phyloP scores from a whole-genome alignment of 257 asterid species.

The Penstemon newberryi region DNA sequence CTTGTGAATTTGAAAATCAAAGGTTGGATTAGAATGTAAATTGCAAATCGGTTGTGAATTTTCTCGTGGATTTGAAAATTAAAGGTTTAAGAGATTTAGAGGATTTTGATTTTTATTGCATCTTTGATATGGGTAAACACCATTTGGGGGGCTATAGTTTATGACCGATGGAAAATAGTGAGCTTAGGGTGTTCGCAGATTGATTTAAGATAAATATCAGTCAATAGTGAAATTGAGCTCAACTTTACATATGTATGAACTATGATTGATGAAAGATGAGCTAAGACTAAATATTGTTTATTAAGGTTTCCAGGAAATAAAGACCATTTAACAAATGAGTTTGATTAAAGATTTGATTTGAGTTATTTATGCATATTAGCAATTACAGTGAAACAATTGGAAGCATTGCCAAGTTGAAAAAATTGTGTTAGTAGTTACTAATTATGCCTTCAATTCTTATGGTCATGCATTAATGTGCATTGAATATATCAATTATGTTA shows the following conservation, averaged over 20 bases:
- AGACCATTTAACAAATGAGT: not conserved
- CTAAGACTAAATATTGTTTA: not conserved
- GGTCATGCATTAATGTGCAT: too few species aligned
- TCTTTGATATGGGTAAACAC: slow-evolving; percentile 10
- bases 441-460: too few species aligned
- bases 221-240: not conserved
- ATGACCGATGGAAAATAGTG: too few species aligned
- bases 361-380: too few species aligned
- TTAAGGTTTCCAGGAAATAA: not conserved
- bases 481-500: too few species aligned
- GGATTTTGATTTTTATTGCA: not conserved
- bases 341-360: not conserved
- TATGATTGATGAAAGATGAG: not conserved
- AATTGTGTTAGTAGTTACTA: too few species aligned
- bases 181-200: too few species aligned
- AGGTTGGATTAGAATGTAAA: slow-evolving; percentile 2
- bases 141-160: too few species aligned
- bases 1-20: slow-evolving; percentile 2
- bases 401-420: too few species aligned
- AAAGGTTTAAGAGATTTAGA: not conserved
- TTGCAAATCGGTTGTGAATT: not conserved
- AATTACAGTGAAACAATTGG: too few species aligned
- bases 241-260: not conserved
- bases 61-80: too few species aligned
- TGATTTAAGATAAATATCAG: too few species aligned